Evolutionary conservation across 148 eudicot species (phyloP), one percentile per base, ranked within the genome.

Genomic region (Camellia granthamiana): DNA sequence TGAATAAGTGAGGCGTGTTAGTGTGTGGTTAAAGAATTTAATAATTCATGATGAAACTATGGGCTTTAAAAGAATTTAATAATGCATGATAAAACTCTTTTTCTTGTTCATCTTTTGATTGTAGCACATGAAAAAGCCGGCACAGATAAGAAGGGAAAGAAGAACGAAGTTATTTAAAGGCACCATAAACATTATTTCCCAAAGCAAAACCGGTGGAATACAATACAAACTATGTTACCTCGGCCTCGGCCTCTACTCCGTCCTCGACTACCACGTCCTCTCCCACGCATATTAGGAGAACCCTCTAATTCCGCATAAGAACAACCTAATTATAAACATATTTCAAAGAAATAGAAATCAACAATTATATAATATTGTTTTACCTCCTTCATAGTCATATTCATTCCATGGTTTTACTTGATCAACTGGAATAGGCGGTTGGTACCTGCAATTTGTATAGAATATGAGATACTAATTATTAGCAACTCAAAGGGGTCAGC

Each of bases 321-420:
- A 61, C 21, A 56, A 61, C 46, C 19, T 18, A 43, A 69, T 66
- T 54, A 63, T 42, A 60, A 44, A 47, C 1, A 9, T 21, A 43
- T 38, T 8, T 76, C 5, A 9, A 79, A 15, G 52, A 79, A 79
- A 14, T 62, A 19, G 0, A 51, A 46, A 49, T 14, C 59, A 21
- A 11, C 14, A 47, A 21, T 59, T 9, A 44, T 23, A 10, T 11
- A 12, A 12, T 15, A 71, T 18, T 71, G 75, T 44, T 70, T 46
- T 77, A 82, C 84, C 84, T 82, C 72, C 84, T 62, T 82, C 84
- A 43, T 70, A 63, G 1, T 82, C 84, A 19, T 51, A 71, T 6
- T 77, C 84, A 77, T 62, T 82, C 84, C 80, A 82, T 52, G 77
- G 72, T 72, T 72, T 77, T 21, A 82, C 84, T 72, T 77, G 84